Conservation (phyloP, 495 filamentous ascomycete genomes). For the Tuber calosporum region DNA sequence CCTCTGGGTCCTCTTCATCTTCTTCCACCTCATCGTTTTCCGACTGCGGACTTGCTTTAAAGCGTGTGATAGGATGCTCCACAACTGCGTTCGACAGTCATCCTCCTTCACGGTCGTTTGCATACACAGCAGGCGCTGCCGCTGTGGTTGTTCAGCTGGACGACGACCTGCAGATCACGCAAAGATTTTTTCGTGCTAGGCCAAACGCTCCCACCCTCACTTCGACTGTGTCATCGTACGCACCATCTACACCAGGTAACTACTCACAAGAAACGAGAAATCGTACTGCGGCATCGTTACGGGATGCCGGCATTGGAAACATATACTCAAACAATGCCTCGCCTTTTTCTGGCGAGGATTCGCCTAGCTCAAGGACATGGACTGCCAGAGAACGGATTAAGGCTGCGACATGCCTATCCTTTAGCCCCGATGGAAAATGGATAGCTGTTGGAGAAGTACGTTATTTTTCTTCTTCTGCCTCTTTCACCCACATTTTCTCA, state of each 20-base stretch:
- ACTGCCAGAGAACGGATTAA: conserved; percentile 84
- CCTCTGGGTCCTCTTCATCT: conserved; percentile 21
- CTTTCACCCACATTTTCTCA: conserved; percentile 29
- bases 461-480: conserved; percentile 22
- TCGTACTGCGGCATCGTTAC: conserved; percentile 49
- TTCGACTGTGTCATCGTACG: conserved; percentile 35
- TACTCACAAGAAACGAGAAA: conserved; percentile 57
- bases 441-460: conserved; percentile 83
- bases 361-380: conserved; percentile 61
- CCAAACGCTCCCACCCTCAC: conserved; percentile 61
- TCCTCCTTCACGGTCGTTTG: conserved; percentile 63
- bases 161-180: conserved; percentile 60
- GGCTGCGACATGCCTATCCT: conserved; percentile 86
- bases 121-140: conserved; percentile 86
- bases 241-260: conserved; percentile 58
- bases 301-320: conserved; percentile 51
- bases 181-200: conserved; percentile 83
- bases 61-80: conserved; percentile 73
- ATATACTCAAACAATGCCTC: conserved; percentile 43
- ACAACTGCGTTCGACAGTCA: conserved; percentile 81
- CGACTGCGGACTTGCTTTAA: conserved; percentile 56
- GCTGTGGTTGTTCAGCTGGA: conserved; percentile 80
- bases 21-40: conserved; percentile 34
- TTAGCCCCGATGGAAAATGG: conserved; percentile 82
- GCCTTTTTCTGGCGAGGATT: conserved; percentile 52